Percentiles rank a stretch among this genome's conserved stretches.
These are phyloP conservation scores for Entomortierella beljakovae DNA, from an alignment of 192 early-diverging fungal species.

Conservation along the genomic window DNA sequence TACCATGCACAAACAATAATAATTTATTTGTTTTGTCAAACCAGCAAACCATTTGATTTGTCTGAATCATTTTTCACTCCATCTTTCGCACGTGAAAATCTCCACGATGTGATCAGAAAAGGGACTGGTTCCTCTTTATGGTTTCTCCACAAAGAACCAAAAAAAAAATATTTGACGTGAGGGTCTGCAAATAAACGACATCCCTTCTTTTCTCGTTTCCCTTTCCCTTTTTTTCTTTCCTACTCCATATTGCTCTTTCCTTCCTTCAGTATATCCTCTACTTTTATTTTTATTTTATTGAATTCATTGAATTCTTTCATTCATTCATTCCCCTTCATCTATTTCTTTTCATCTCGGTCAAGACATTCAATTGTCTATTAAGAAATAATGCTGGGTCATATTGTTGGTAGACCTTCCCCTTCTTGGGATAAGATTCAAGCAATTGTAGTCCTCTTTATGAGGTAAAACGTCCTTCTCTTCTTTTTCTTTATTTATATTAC, in stretches of 20 bases:
- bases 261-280: background rate
- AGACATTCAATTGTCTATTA: background rate
- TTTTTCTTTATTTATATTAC: background rate
- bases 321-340: slow-evolving; percentile 1
- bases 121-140: background rate
- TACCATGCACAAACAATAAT: too few relatives aligned
- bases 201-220: background rate
- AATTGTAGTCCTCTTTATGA: slow-evolving; percentile 64
- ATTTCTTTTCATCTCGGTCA: background rate
- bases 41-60: too few relatives aligned
- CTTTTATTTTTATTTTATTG: background rate
- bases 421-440: slow-evolving; percentile 86
- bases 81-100: background rate
- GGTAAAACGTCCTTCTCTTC: slow-evolving; percentile 31
- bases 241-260: background rate
- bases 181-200: background rate
- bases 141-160: background rate
- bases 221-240: slow-evolving; percentile 3
- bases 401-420: slow-evolving; percentile 89
- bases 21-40: too few relatives aligned
- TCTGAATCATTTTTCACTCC: too few relatives aligned
- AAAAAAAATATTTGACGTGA: too few relatives aligned
- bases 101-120: too few relatives aligned
- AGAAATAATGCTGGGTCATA: slow-evolving; percentile 87
- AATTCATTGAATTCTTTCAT: background rate